Conservation (phyloP, 1,139 yeast genomes). For the Sporopachydermia cereana region DNA sequence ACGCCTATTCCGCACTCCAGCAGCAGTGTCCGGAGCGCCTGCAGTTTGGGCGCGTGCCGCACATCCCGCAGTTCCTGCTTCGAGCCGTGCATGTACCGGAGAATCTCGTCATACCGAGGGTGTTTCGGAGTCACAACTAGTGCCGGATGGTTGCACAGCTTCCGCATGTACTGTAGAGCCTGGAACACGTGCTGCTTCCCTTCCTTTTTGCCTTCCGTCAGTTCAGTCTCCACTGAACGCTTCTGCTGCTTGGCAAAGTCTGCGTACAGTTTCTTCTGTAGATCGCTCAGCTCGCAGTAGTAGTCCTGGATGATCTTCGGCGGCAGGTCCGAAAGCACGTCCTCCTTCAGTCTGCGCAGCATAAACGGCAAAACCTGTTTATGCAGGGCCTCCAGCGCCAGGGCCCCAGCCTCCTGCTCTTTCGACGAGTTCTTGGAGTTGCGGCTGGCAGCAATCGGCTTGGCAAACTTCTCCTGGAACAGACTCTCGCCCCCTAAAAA, state of each 20-base stretch:
- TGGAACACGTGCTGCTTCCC: slow-evolving; percentile 92
- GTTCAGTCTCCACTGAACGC: slow-evolving; percentile 53
- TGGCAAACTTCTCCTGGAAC: slow-evolving; percentile 91
- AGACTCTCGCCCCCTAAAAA: slow-evolving; percentile 91
- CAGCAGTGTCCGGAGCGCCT: slow-evolving; percentile 70
- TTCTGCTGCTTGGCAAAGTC: slow-evolving; percentile 90
- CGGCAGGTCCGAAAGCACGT: slow-evolving; percentile 89
- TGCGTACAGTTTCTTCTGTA: slow-evolving; percentile 77
- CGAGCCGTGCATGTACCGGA: slow-evolving; percentile 43
- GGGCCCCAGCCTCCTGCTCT: slow-evolving; percentile 95
- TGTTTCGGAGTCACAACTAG: slow-evolving; percentile 77
- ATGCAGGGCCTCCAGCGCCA: slow-evolving; percentile 91
- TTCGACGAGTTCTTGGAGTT: slow-evolving; percentile 84
- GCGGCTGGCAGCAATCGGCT: slow-evolving; percentile 92
- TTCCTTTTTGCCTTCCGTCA: slow-evolving; percentile 34
- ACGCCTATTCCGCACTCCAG: slow-evolving; percentile 92
- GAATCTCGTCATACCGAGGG: slow-evolving; percentile 68
- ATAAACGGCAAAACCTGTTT: slow-evolving; percentile 94
- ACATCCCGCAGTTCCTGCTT: slow-evolving; percentile 57
- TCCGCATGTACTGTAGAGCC: slow-evolving; percentile 94
- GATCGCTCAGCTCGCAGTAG: slow-evolving; percentile 87
- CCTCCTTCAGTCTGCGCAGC: slow-evolving; percentile 92
- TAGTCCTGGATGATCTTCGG: slow-evolving; percentile 98
- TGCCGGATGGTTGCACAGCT: slow-evolving; percentile 93
- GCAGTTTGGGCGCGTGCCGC: slow-evolving; percentile 80